Evolutionary conservation across 148 eudicot species (phyloP), one percentile per base, ranked within the genome.

Genomic region (Chenopodium suecicum): DNA sequence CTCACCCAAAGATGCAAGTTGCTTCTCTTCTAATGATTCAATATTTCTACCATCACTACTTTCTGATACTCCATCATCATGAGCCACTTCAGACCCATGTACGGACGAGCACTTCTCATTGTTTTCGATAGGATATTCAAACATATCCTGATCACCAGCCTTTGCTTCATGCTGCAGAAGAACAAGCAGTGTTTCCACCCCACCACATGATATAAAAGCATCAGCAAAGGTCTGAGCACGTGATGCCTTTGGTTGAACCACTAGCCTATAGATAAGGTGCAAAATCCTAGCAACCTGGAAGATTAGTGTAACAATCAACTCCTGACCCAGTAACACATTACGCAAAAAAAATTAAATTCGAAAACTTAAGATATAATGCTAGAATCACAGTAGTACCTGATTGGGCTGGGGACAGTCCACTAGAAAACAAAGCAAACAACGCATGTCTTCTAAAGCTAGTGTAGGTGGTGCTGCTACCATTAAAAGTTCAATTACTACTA

Each of bases 121-220:
- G 67, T 81, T 82, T 83, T 86, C 90, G n/a, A 82, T 52, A 60
- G 85, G 79, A 80, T 84, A 54, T 75, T 87, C 90, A 62, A 89
- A 80, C 8, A 79, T 66, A 82, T 86, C 91, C 80, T 52, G 77
- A 81, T 97, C 97, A 85, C 92, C 95, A 79, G 91, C 88, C 82
- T 94, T 92, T 80, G 97, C 92, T 86, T 94, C 98, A 74, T 93
- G 91, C 86, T 97, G 99, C 86, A 97, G 82, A 68, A 97, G 91
- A 81, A 94, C 98, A 90, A 97, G 98, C 70, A 97, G 91, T 85
- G 99, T 91, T 89, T 97, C 99, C 82, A 97, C 82, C 71, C 99
- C 99, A 79, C 99, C 98, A 81, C 93, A 91, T 74, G 98, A 91
- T 82, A 94, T 83, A 83, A 97, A 97, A 70, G 99, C 98, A 76